Conservation (phyloP, 1,284 basidiomycete species). For the Uromyces viciae-fabae region DNA sequence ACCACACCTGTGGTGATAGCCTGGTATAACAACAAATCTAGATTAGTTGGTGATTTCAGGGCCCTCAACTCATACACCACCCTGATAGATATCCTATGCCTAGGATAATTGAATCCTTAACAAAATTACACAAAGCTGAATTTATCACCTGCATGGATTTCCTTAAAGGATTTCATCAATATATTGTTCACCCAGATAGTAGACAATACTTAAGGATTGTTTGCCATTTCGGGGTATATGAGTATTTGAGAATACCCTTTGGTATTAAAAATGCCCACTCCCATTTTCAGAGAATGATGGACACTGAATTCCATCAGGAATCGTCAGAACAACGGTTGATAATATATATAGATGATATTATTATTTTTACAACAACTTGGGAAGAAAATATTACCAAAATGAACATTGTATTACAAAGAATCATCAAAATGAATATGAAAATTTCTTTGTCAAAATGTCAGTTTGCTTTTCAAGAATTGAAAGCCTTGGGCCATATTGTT, state of each 20-base stretch:
- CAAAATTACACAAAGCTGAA: not conserved
- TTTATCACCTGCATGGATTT: not conserved
- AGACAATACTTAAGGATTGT: not conserved
- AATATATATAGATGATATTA: slow-evolving; percentile 24
- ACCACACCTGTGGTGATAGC: slow-evolving; percentile 9
- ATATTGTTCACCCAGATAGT: not conserved
- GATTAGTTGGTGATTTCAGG: slow-evolving; percentile 15
- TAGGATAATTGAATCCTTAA: not conserved
- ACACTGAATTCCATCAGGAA: not conserved
- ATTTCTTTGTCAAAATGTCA: not conserved
- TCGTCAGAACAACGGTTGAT: not conserved
- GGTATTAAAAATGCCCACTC: slow-evolving; percentile 18
- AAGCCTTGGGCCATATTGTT: slow-evolving; percentile 11
- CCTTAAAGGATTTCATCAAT: not conserved
- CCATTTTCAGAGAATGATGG: slow-evolving; percentile 19
- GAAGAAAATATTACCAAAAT: not conserved
- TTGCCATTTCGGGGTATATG: not conserved
- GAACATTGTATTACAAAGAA: not conserved
- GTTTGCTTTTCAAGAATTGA: not conserved
- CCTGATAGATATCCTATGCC: slow-evolving; percentile 20
- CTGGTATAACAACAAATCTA: slow-evolving; percentile 6
- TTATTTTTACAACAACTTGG: not conserved
- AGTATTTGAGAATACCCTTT: slow-evolving; percentile 8
- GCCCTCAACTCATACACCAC: not conserved
- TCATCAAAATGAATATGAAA: slow-evolving; percentile 8